phyloP scores from a whole-genome alignment of 805 yeast genomes.

The Nakazawaea wyomingensis region DNA sequence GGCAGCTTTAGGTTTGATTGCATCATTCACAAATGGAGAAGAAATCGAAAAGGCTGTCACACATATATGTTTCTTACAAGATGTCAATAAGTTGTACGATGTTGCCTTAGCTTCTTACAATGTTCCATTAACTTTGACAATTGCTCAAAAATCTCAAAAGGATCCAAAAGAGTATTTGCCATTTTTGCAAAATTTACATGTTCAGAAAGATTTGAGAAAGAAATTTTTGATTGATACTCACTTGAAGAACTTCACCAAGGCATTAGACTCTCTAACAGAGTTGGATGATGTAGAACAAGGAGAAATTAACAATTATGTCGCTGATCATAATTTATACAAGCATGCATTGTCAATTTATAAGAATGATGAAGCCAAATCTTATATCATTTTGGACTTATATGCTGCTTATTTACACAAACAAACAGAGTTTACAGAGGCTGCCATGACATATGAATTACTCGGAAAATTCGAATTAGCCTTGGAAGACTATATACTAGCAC shows the following conservation, averaged over 20 bases:
- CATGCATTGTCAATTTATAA: slow-evolving; percentile 61
- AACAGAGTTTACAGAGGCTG: slow-evolving; percentile 70
- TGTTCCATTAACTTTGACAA: slow-evolving; percentile 68
- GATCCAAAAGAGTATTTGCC: slow-evolving; percentile 98
- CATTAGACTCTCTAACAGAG: slow-evolving; percentile 58
- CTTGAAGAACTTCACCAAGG: slow-evolving; percentile 62
- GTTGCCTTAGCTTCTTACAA: slow-evolving; percentile 80
- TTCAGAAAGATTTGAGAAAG: slow-evolving; percentile 59
- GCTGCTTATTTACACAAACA: slow-evolving; percentile 57
- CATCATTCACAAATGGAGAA: slow-evolving; percentile 40
- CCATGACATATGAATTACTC: slow-evolving; percentile 67
- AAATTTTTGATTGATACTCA: slow-evolving; percentile 76
- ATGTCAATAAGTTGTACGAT: slow-evolving; percentile 75
- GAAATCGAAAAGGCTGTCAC: slow-evolving; percentile 60
- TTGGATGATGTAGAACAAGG: slow-evolving; percentile 36
- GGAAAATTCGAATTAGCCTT: slow-evolving; percentile 54
- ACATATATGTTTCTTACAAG: slow-evolving; percentile 86
- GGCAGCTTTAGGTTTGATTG: slow-evolving; percentile 65
- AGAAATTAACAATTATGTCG: slow-evolving; percentile 67
- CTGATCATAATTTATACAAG: slow-evolving; percentile 63
- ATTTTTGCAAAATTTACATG: slow-evolving; percentile 74
- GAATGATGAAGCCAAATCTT: slow-evolving; percentile 49
- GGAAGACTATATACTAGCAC: slow-evolving; percentile 62
- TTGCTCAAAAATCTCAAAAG: slow-evolving; percentile 95
- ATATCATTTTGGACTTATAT: slow-evolving; percentile 49